A percentile compares a stretch with the other conserved stretches of the same genome.
These are phyloP conservation scores for Stenocarpella maydis DNA, from an alignment of 2,329 filamentous ascomycete genomes.

Conservation along the genomic window DNA sequence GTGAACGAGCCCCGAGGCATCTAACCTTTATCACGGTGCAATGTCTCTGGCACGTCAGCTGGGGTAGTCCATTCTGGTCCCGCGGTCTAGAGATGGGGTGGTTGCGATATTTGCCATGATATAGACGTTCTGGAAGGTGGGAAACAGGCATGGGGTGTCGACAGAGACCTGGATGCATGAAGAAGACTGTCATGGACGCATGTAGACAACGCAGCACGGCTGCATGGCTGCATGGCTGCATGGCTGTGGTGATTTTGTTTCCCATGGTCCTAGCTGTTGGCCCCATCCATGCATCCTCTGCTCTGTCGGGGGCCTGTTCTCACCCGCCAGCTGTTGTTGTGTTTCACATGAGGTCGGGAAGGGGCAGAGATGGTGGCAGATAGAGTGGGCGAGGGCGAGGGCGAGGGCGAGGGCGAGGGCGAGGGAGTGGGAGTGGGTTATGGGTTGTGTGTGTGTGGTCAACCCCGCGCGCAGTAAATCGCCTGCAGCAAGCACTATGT, in stretches of 20 bases:
- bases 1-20: not conserved
- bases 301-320: not conserved
- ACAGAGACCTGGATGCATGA: slow-evolving; percentile 6
- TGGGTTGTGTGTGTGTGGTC: slow-evolving; percentile 8
- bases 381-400: slow-evolving; percentile 15
- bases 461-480: not conserved
- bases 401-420: too few species aligned
- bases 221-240: too few species aligned
- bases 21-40: not conserved
- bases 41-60: not conserved
- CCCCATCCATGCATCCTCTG: not conserved
- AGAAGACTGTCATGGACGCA: not conserved
- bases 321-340: slow-evolving; percentile 24
- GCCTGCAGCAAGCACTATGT: slow-evolving; percentile 13
- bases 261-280: too few species aligned
- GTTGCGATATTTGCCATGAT: not conserved
- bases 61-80: slow-evolving; percentile 10
- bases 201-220: slow-evolving; percentile 14
- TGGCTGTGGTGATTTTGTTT: too few species aligned
- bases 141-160: slow-evolving; percentile 27
- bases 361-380: not conserved
- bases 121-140: slow-evolving; percentile 13
- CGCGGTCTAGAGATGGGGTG: not conserved
- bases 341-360: slow-evolving; percentile 19
- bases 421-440: too few species aligned